Evolutionary conservation across 1,284 basidiomycete genomes (phyloP), one percentile per base, ranked within the genome.

Genomic region (Apiotrichum siamense): DNA sequence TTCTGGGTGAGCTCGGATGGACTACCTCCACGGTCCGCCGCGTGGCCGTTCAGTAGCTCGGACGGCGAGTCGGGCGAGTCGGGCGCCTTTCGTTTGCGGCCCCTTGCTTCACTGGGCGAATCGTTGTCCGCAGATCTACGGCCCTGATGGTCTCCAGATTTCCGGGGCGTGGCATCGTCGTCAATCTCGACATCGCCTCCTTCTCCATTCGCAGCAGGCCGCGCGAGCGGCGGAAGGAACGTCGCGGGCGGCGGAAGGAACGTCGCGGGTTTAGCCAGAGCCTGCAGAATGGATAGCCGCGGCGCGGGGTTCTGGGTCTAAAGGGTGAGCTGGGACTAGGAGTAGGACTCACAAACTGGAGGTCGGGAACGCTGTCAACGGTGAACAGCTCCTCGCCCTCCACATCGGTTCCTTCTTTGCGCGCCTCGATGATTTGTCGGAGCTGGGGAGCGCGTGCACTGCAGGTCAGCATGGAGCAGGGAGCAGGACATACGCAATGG

Each of bases 341-440:
- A 2, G 3, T 6, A n/a, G 10, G 10, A 42, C 59, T 48, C 39
- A 60, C 60, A 9, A 46, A 44, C 11, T 18, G 11, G 5, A 66
- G 46, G 44, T 65, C 61, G 2, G 44, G 37, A 32, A 50, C 47
- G 2, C 43, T 17, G 7, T 47, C 24, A 3, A 69, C 36, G 17
- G 52, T 37, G 12, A 67, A 56, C 20, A 66, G 45, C 11, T 58
- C 48, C 12, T 25, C 4, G 10, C 56, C 60, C 1, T 54, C 53
- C 11, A 55, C 54, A n/a, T 50, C 46, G 7, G 48, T 40, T 9
- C 51, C 49, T 10, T 31, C 27, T 15, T 36, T 41, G 31, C 41
- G 13, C 2, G 5, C 32, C 7, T 48, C 39, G 12, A 35, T 15
- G 2, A 48, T 25, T 4, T 20, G 15, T 21, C 24, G 35, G 6